These are phyloP conservation scores for Populus alba DNA, from an alignment of 345 rosid genomes.

Conservation along the genomic window DNA sequence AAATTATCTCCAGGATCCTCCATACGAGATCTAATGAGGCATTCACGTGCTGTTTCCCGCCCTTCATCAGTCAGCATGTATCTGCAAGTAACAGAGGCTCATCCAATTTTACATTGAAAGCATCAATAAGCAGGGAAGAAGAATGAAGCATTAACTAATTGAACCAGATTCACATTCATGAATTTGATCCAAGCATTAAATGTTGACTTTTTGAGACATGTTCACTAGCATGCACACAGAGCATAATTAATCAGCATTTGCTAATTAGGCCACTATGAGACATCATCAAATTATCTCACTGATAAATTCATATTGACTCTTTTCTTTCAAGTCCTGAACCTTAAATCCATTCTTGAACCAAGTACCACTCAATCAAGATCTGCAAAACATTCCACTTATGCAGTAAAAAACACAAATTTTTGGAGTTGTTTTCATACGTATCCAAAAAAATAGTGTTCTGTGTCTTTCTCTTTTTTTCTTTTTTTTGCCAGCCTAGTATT, in stretches of 20 bases:
- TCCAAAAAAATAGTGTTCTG: too few species aligned
- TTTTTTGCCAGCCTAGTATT: too few species aligned
- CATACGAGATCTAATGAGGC: constrained; percentile 67
- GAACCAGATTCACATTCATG: neutral
- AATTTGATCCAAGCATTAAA: neutral
- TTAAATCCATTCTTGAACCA: neutral
- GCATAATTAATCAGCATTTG: neutral
- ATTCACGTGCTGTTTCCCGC: constrained; percentile 63
- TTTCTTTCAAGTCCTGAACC: neutral
- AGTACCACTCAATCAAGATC: too few species aligned
- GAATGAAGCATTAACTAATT: neutral
- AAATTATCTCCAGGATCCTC: constrained; percentile 36
- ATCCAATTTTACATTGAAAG: neutral
- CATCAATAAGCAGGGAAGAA: neutral
- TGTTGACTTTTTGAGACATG: neutral
- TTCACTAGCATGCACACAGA: neutral
- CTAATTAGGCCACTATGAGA: neutral
- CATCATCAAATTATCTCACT: neutral
- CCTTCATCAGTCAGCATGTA: constrained; percentile 90
- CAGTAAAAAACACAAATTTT: neutral
- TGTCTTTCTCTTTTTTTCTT: too few species aligned
- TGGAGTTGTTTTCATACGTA: too few species aligned
- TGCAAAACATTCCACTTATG: neutral
- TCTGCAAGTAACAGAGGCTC: constrained; percentile 33
- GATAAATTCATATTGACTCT: neutral